These are phyloP conservation scores for Scedosporium dehoogii DNA, from an alignment of 2,329 filamentous ascomycete genomes.

Conservation along the genomic window DNA sequence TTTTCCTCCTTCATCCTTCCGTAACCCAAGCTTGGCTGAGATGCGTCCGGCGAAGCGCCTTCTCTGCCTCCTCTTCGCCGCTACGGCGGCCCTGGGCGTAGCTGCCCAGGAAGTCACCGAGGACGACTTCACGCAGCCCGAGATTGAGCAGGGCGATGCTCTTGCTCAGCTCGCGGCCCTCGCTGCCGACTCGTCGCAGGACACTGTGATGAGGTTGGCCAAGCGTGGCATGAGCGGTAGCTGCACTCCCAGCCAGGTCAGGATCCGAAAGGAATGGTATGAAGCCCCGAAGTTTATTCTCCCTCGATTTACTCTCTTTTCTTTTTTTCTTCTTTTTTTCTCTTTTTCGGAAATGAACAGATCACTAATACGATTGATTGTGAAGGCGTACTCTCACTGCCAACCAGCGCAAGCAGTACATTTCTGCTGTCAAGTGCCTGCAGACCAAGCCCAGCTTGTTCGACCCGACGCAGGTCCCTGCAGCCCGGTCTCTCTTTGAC, in stretches of 20 bases:
- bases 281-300: background rate
- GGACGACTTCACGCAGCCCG: constrained; percentile 1
- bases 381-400: constrained; percentile 12
- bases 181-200: background rate
- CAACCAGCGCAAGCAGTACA: constrained; percentile 14
- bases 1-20: background rate
- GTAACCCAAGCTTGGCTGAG: background rate
- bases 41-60: constrained; percentile 3
- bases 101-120: background rate
- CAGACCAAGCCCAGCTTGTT: constrained; percentile 10
- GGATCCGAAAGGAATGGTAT: constrained; percentile 4
- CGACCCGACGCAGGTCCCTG: constrained; percentile 8
- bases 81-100: constrained; percentile 1
- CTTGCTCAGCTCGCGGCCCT: background rate
- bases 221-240: background rate
- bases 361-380: background rate
- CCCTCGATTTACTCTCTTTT: background rate
- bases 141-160: constrained; percentile 2
- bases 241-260: background rate
- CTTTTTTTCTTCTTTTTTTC: no score
- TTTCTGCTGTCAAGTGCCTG: constrained; percentile 15
- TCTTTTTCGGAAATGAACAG: no score
- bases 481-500: constrained; percentile 15
- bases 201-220: background rate
- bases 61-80: constrained; percentile 2